These are phyloP conservation scores for Fraxinus americana DNA, from an alignment of 257 asterid species.

Conservation along the genomic window DNA sequence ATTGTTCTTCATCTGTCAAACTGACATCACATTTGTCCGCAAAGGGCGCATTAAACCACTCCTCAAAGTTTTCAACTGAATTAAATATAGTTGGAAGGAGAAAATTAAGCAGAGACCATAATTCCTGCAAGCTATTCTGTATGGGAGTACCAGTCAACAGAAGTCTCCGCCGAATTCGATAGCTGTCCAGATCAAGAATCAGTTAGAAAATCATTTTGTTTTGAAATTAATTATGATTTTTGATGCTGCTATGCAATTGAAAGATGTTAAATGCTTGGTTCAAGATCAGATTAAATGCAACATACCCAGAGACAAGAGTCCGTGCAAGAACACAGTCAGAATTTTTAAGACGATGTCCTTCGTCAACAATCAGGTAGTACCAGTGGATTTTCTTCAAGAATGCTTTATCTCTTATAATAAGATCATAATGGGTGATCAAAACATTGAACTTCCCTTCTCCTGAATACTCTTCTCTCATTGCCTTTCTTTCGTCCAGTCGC, in stretches of 20 bases:
- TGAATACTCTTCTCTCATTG: constrained; percentile 79
- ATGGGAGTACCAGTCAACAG: constrained; percentile 97
- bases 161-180: constrained; percentile 87
- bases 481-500: constrained; percentile 90
- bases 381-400: constrained; percentile 88
- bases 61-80: constrained; percentile 89
- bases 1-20: constrained; percentile 92
- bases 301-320: constrained; percentile 89
- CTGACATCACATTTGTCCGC: constrained; percentile 83
- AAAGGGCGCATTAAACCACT: constrained; percentile 98
- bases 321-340: constrained; percentile 90
- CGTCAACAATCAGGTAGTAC: constrained; percentile 93
- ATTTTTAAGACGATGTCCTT: constrained; percentile 96
- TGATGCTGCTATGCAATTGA: constrained; percentile 11
- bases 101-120: constrained; percentile 97
- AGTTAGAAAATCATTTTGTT: constrained; percentile 28
- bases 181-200: constrained; percentile 57
- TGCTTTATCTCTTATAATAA: constrained; percentile 89
- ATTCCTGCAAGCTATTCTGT: constrained; percentile 95
- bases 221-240: background rate
- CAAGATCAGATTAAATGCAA: constrained; percentile 3
- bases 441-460: constrained; percentile 97
- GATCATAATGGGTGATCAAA: constrained; percentile 94
- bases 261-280: constrained; percentile 12
- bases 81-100: constrained; percentile 93